These are phyloP conservation scores for Polychytrium aggregatum DNA, from an alignment of 192 early-diverging fungal species.

Conservation along the genomic window DNA sequence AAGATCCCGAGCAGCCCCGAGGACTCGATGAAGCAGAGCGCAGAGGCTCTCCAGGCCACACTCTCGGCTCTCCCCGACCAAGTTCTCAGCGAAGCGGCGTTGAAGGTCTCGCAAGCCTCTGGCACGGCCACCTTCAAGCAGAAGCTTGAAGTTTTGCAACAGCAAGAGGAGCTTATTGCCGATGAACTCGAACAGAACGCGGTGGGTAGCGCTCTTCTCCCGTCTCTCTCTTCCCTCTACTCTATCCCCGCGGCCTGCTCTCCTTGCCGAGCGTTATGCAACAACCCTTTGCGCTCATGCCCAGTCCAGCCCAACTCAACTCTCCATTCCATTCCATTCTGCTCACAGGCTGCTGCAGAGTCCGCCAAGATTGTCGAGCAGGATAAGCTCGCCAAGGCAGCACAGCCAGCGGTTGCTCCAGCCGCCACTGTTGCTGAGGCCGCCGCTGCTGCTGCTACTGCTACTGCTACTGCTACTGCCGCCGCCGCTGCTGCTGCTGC, in stretches of 20 bases:
- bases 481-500: constrained; percentile 19
- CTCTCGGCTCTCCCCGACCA: constrained; percentile 84
- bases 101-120: constrained; percentile 77
- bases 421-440: constrained; percentile 7
- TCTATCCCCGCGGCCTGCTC: too few species aligned
- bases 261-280: too few species aligned
- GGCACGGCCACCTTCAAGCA: constrained; percentile 87
- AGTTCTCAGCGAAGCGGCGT: constrained; percentile 72
- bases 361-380: constrained; percentile 43
- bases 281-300: too few species aligned
- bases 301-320: too few species aligned
- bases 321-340: too few species aligned
- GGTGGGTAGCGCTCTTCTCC: constrained; percentile 5
- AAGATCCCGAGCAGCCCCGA: constrained; percentile 28
- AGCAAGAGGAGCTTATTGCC: constrained; percentile 94
- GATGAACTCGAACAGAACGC: constrained; percentile 84
- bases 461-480: constrained; percentile 13
- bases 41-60: constrained; percentile 86
- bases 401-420: background rate
- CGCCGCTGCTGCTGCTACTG: constrained; percentile 4
- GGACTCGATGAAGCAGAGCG: constrained; percentile 30
- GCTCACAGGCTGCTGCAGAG: constrained; percentile 18
- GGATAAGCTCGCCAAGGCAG: constrained; percentile 48
- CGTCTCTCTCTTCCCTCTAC: background rate
- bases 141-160: constrained; percentile 83